These are phyloP conservation scores for Amanita brunnescens DNA, from an alignment of 768 basidiomycete species.

Conservation along the genomic window DNA sequence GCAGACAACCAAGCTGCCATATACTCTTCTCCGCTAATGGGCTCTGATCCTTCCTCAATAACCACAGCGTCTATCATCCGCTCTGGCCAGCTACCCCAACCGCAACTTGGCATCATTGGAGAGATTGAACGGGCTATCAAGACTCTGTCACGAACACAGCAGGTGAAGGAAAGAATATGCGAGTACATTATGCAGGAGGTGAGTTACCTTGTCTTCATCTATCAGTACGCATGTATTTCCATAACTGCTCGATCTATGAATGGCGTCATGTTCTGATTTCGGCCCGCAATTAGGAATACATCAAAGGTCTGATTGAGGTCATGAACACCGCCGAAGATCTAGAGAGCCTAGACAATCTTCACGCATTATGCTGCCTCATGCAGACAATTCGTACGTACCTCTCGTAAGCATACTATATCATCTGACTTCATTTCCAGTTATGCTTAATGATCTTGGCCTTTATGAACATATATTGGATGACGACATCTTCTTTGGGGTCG, in stretches of 20 bases:
- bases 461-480: conserved; percentile 95
- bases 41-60: conserved; percentile 43
- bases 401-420: conserved; percentile 5
- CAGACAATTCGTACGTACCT: conserved; percentile 73
- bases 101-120: conserved; percentile 65
- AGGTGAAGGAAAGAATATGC: conserved; percentile 76
- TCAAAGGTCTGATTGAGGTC: conserved; percentile 78
- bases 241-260: conserved; percentile 10
- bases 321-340: conserved; percentile 87
- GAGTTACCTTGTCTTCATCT: conserved; percentile 20
- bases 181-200: conserved; percentile 85
- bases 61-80: conserved; percentile 61
- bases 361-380: conserved; percentile 86
- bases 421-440: conserved; percentile 41
- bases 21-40: conserved; percentile 53
- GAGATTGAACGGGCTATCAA: conserved; percentile 79
- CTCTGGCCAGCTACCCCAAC: conserved; percentile 65
- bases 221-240: conserved; percentile 4
- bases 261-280: conserved; percentile 13
- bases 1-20: conserved; percentile 38
- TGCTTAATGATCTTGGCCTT: conserved; percentile 90
- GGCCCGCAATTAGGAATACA: conserved; percentile 57
- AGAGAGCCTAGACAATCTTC: conserved; percentile 84
- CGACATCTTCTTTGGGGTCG: conserved; percentile 84
- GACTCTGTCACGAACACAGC: conserved; percentile 58